Percentiles rank a stretch among this genome's conserved stretches.
phyloP scores from a whole-genome alignment of 2,329 filamentous ascomycete species.

The Boeremia lycopersici region DNA sequence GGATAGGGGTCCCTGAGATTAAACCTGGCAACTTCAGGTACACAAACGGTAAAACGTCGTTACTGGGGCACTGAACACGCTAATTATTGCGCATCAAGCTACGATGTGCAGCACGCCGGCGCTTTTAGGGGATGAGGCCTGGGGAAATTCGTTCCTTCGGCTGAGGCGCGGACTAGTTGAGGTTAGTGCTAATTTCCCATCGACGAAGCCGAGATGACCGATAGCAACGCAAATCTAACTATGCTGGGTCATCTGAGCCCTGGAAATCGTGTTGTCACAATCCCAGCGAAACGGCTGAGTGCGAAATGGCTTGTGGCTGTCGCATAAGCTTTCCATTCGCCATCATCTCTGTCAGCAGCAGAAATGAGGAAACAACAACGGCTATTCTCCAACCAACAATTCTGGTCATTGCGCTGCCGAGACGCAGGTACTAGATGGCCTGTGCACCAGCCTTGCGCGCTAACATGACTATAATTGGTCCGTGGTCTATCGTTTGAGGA shows the following conservation, averaged over 20 bases:
- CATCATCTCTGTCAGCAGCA: conserved; percentile 8
- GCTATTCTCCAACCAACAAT: conserved; percentile 20
- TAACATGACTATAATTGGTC: conserved; percentile 25
- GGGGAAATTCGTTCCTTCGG: conserved; percentile 18
- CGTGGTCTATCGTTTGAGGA: conserved; percentile 20
- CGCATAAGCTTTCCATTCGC: background rate
- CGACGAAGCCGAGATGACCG: conserved; percentile 1
- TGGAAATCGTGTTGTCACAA: background rate
- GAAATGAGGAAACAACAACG: conserved; percentile 17
- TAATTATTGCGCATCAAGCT: conserved; percentile 29
- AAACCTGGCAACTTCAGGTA: conserved; percentile 25
- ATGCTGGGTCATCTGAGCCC: background rate
- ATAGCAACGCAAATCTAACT: background rate
- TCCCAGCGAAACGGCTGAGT: background rate
- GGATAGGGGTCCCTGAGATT: conserved; percentile 44
- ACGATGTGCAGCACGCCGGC: conserved; percentile 27
- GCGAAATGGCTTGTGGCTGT: background rate
- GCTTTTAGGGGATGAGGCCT: conserved; percentile 18
- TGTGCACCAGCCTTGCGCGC: conserved; percentile 19
- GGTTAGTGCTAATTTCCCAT: conserved; percentile 16
- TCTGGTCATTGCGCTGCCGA: conserved; percentile 14
- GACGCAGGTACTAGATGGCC: conserved; percentile 33
- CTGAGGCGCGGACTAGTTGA: conserved; percentile 11
- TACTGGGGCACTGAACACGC: conserved; percentile 19
- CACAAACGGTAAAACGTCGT: conserved; percentile 31